Base-by-base conservation (phyloP, 140 eudicot genomes). In the Anethum foeniculum region DNA sequence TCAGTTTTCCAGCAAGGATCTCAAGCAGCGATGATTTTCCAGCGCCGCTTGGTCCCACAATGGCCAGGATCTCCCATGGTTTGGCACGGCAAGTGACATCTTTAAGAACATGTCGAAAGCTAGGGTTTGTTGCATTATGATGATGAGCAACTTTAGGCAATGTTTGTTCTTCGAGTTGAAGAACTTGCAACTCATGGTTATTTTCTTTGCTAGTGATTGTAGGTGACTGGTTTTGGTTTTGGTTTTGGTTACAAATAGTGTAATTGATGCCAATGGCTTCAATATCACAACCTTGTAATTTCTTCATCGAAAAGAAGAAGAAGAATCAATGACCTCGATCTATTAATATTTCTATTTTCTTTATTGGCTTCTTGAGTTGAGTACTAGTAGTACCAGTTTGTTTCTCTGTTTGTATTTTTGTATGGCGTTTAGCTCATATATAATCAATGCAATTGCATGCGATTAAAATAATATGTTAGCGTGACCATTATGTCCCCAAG, bases 21-120 rank as follows among this genome's bases (percentile, higher is more conserved):
- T 95, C 99, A 0, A 95, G 93, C 44, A 95, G 82, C 5, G 98
- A 88, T 6, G 99, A 95, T 27, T 95, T 95, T 54, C 99, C 99
- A 47, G 99, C 98, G 3, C 99, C 99, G 58, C 99, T 95, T 0
- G 99, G 99, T 0, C 99, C 99, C n/a, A 95, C 97, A 14, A 95
- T 93, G 47, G 99, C 99, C 0, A 95, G 91, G 34, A 95, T 79
- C 67, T 95, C 99, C 90, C 91, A 91, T 23, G 98, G 97, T 71
- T 95, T 95, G 7, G 99, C 99, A 47, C 85, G 90, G 81, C 92
- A 88, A 52, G 74, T 87, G 54, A 95, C 96, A 41, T 91, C 89
- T 12, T 84, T 87, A 8, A 93, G 90, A 6, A 93, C 98, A 21
- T 84, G 91, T 11, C 89, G 89, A 9, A 81, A 79, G 16, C 82